Conservation (phyloP, 225 moss, liverwort and hornwort species). For the Bryum argenteum region DNA sequence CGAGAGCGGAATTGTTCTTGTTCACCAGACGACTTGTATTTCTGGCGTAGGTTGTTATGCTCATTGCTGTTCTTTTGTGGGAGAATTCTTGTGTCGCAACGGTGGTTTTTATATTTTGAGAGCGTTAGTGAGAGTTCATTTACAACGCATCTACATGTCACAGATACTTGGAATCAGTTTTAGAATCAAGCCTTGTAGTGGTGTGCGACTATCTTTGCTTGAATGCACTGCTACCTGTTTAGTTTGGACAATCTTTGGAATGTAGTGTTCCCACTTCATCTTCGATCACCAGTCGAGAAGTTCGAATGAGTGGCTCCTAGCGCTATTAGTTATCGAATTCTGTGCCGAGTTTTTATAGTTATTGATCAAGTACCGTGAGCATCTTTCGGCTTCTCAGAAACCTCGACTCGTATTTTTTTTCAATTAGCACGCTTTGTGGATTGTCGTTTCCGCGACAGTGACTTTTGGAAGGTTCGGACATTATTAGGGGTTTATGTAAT, state of each 20-base stretch:
- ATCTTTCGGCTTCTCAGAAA: background rate
- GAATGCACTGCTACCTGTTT: background rate
- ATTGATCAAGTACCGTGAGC: background rate
- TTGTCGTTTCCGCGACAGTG: background rate
- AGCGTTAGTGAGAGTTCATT: background rate
- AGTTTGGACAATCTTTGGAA: background rate
- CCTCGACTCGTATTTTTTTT: background rate
- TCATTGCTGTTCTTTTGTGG: conserved; percentile 1
- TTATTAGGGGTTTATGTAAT: background rate
- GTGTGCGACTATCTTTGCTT: background rate
- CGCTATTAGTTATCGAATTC: background rate
- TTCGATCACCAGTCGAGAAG: background rate
- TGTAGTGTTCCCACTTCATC: background rate
- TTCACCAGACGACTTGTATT: background rate
- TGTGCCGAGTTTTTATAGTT: background rate
- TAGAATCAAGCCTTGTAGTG: background rate
- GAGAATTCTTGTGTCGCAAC: background rate
- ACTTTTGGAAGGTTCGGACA: background rate
- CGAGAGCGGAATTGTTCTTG: background rate
- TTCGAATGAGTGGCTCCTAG: conserved; percentile 1
- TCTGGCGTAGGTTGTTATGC: conserved; percentile 23
- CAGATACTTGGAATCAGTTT: background rate
- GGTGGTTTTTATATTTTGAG: background rate
- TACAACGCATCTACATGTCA: background rate
- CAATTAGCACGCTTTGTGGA: background rate